Conservation (phyloP, 2,329 filamentous ascomycete genomes). For the Colletotrichum sublineola region DNA sequence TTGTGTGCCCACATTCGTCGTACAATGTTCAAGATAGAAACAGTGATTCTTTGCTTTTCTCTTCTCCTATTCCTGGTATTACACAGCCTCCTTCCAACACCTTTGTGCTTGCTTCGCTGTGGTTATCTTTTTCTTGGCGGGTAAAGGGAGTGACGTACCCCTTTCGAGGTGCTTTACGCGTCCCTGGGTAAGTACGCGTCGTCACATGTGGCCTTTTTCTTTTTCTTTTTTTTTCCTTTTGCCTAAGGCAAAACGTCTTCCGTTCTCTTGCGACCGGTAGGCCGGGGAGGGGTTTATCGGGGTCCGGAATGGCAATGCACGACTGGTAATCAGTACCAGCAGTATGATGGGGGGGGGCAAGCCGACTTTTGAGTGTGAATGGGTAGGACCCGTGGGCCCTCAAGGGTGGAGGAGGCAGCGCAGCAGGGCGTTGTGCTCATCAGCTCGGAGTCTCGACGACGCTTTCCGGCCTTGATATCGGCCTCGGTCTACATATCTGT, state of each 20-base stretch:
- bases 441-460: neutral
- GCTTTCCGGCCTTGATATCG: neutral
- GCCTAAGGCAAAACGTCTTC: constrained; percentile 8
- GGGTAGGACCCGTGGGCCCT: too few species aligned
- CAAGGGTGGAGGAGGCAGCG: neutral
- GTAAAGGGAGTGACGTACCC: constrained; percentile 31
- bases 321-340: neutral
- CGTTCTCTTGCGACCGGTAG: neutral
- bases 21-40: neutral
- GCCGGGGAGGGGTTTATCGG: neutral
- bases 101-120: neutral
- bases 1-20: neutral
- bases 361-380: neutral
- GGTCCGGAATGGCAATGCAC: neutral
- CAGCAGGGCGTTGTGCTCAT: neutral
- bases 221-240: neutral
- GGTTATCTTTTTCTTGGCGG: neutral
- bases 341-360: neutral
- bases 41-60: neutral
- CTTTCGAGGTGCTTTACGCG: constrained; percentile 38
- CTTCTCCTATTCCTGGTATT: neutral
- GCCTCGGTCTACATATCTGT: neutral
- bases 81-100: too few species aligned
- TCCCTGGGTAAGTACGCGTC: constrained; percentile 30
- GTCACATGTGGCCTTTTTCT: constrained; percentile 24